Evolutionary conservation across 441 rosid genomes (phyloP).

Genomic region (Aleurites moluccanus): DNA sequence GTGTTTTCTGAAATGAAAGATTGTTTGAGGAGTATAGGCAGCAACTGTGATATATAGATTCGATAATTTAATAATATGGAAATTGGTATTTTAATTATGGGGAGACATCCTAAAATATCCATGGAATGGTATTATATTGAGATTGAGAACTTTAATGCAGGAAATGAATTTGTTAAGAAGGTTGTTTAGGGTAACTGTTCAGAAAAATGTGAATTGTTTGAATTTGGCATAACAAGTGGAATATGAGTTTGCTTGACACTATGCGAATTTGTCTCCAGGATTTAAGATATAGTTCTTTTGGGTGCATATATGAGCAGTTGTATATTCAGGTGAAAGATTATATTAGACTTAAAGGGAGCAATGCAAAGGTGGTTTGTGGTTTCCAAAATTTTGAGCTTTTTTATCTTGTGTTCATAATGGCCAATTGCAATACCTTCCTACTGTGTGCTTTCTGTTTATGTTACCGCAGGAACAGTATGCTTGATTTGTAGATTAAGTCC

Average conservation of each 20-base stretch:
- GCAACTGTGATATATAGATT: background rate
- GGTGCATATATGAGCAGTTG: background rate
- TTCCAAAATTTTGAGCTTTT: background rate
- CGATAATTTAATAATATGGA: background rate
- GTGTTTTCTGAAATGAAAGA: conserved; percentile 3
- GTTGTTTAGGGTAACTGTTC: conserved; percentile 5
- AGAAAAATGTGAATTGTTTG: background rate
- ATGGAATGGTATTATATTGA: no score
- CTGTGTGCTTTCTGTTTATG: background rate
- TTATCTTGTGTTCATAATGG: background rate
- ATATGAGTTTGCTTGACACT: conserved; percentile 9
- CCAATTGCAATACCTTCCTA: no score
- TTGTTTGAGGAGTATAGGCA: conserved; percentile 1
- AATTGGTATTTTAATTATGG: background rate
- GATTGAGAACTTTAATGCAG: background rate
- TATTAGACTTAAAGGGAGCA: conserved; percentile 8
- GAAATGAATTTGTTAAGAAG: conserved; percentile 1
- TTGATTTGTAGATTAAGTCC: background rate
- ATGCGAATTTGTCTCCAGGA: conserved; percentile 11
- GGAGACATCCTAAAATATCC: no score
- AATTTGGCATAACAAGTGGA: background rate
- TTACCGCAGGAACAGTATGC: background rate
- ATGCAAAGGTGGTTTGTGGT: conserved; percentile 7
- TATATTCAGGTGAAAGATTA: conserved; percentile 9
- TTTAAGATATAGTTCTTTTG: conserved; percentile 5